Percentiles rank a stretch among this genome's conserved stretches.
These are phyloP conservation scores for Meripilus lineatus DNA, from an alignment of 1,284 basidiomycete genomes.

Conservation along the genomic window DNA sequence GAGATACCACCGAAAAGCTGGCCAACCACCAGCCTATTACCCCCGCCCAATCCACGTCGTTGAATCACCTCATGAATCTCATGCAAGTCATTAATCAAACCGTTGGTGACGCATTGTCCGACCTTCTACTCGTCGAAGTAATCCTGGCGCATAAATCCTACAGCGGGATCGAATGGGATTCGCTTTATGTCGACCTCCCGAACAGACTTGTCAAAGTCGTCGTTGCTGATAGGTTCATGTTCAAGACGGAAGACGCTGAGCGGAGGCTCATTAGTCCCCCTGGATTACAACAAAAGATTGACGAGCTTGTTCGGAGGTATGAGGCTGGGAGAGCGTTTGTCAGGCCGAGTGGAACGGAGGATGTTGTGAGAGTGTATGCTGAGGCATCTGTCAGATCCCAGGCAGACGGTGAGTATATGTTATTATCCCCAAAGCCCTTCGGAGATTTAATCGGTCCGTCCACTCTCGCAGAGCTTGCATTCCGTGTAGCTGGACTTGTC, in stretches of 20 bases:
- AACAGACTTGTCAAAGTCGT: constrained; percentile 97
- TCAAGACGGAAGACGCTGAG: constrained; percentile 94
- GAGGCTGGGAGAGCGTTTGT: constrained; percentile 91
- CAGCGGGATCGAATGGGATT: constrained; percentile 88
- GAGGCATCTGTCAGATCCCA: constrained; percentile 77
- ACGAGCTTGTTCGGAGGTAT: constrained; percentile 79
- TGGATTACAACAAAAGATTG: constrained; percentile 84
- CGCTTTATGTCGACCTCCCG: constrained; percentile 89
- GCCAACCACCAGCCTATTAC: constrained; percentile 66
- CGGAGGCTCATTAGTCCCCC: constrained; percentile 77
- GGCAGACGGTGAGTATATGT: constrained; percentile 68
- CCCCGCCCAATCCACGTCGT: constrained; percentile 75
- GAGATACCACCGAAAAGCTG: constrained; percentile 58
- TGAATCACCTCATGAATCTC: constrained; percentile 74
- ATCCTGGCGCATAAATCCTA: constrained; percentile 88
- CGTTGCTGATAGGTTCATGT: constrained; percentile 79
- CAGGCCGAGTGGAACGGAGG: constrained; percentile 95
- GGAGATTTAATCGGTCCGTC: constrained; percentile 5
- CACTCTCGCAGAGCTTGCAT: constrained; percentile 62
- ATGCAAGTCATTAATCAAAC: constrained; percentile 95
- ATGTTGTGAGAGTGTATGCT: constrained; percentile 97
- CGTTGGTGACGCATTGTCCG: constrained; percentile 95
- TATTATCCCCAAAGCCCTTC: constrained; percentile 1
- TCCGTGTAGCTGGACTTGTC: constrained; percentile 77
- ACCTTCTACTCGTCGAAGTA: constrained; percentile 93